Conservation (phyloP, 2,329 filamentous ascomycete species). For the Pseudocercospora macadamiae region DNA sequence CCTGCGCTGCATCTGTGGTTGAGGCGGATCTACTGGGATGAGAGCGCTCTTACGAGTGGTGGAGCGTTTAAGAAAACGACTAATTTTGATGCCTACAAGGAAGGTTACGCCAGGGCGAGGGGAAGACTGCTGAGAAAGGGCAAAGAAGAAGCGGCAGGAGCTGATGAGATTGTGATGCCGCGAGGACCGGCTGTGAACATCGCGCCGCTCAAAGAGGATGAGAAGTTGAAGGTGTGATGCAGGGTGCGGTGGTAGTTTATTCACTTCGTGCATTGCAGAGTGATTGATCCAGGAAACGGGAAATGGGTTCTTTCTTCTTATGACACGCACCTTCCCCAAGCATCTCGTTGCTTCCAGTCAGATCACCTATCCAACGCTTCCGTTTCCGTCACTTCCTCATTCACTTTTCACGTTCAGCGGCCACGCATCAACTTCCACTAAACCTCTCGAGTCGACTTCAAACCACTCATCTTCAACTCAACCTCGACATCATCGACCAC, state of each 20-base stretch:
- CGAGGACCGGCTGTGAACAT: conserved; percentile 19
- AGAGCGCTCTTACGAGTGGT: conserved; percentile 42
- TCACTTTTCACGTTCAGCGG: too few relatives aligned
- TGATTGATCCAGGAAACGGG: neutral
- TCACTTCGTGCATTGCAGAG: too few relatives aligned
- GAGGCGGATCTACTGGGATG: conserved; percentile 52
- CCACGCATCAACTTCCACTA: too few relatives aligned
- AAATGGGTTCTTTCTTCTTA: too few relatives aligned
- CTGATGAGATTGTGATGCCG: conserved; percentile 16
- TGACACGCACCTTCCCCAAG: too few relatives aligned
- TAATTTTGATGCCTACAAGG: conserved; percentile 40
- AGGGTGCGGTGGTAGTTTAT: neutral
- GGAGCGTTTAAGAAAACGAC: conserved; percentile 51
- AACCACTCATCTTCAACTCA: neutral
- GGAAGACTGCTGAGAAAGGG: conserved; percentile 17
- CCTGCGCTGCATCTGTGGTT: conserved; percentile 52
- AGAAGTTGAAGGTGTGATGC: conserved; percentile 11
- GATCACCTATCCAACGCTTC: too few relatives aligned
- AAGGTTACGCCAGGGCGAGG: conserved; percentile 22
- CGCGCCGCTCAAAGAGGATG: conserved; percentile 17
- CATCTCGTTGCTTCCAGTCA: too few relatives aligned
- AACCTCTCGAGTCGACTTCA: neutral
- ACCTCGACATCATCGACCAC: neutral
- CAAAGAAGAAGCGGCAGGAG: conserved; percentile 7
- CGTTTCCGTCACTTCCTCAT: too few relatives aligned